A percentile compares a stretch with the other conserved stretches of the same genome.
Conservation (phyloP, 225 moss, liverwort and hornwort species). For the Marchantia polymorpha region DNA sequence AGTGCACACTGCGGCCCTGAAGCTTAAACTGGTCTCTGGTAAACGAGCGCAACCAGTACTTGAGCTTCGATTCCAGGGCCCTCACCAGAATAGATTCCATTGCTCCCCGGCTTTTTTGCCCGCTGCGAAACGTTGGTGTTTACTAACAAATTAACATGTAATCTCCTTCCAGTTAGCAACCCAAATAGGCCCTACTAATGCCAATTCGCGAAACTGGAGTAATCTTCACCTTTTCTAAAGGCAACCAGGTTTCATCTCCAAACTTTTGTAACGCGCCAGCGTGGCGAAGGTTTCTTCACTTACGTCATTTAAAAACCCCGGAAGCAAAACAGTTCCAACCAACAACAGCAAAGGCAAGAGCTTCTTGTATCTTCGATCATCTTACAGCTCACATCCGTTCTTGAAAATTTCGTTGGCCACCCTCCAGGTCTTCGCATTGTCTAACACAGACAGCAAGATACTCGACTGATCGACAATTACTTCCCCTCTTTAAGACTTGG, state of each 20-base stretch:
- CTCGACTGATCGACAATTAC: not conserved
- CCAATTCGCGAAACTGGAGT: not conserved
- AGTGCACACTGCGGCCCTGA: slow-evolving; percentile 89
- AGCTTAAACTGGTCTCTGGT: slow-evolving; percentile 98
- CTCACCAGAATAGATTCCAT: slow-evolving; percentile 92
- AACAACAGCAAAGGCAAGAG: not conserved
- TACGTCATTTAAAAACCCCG: not conserved
- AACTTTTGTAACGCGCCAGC: not conserved
- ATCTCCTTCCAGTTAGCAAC: not conserved
- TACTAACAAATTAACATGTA: not conserved
- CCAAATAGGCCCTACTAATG: not conserved
- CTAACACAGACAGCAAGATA: not conserved
- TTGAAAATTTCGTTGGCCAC: not conserved
- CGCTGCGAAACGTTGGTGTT: not conserved
- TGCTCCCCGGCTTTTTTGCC: not conserved
- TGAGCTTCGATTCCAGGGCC: slow-evolving; percentile 91
- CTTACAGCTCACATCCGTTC: slow-evolving; percentile 11
- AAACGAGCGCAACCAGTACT: slow-evolving; percentile 91
- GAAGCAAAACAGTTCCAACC: not conserved
- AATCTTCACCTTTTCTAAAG: not conserved
- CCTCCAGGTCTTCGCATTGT: slow-evolving; percentile 3
- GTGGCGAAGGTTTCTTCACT: not conserved
- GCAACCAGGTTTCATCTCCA: not conserved
- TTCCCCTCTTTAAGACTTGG: not conserved
- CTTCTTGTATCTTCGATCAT: slow-evolving; percentile 10